phyloP scores from a whole-genome alignment of 2,329 filamentous ascomycete species.

The Colletotrichum sp. region DNA sequence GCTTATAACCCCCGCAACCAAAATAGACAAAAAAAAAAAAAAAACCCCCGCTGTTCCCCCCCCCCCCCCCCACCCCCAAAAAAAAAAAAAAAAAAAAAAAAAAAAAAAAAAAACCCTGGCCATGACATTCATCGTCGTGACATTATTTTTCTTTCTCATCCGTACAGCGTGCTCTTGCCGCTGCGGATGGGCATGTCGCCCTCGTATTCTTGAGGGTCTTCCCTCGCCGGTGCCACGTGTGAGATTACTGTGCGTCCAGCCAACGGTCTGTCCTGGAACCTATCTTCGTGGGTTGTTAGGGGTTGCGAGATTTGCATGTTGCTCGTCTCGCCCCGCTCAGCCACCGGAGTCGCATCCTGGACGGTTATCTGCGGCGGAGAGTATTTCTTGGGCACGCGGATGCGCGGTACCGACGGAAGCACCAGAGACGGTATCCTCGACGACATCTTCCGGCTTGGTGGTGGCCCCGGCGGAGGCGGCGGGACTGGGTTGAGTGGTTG shows the following conservation, averaged over 20 bases:
- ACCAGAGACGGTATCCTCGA: constrained; percentile 34
- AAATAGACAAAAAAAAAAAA: no score
- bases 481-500: no score
- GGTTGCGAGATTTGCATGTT: constrained; percentile 36
- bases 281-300: constrained; percentile 23
- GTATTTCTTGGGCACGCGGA: constrained; percentile 47
- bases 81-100: no score
- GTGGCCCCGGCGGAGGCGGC: constrained; percentile 28
- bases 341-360: constrained; percentile 31
- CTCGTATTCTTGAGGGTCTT: constrained; percentile 14
- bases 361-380: constrained; percentile 39
- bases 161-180: constrained; percentile 40
- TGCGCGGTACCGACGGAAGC: constrained; percentile 41
- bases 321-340: constrained; percentile 22
- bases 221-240: background rate
- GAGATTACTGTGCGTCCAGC: constrained; percentile 13
- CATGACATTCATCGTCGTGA: background rate
- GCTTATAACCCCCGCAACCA: no score
- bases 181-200: constrained; percentile 36
- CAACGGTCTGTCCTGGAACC: constrained; percentile 30
- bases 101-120: no score
- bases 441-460: constrained; percentile 22
- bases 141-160: constrained; percentile 17
- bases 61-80: no score
- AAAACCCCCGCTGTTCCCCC: no score